These are phyloP conservation scores for Lentinula lateritia DNA, from an alignment of 768 basidiomycete species.

Conservation along the genomic window DNA sequence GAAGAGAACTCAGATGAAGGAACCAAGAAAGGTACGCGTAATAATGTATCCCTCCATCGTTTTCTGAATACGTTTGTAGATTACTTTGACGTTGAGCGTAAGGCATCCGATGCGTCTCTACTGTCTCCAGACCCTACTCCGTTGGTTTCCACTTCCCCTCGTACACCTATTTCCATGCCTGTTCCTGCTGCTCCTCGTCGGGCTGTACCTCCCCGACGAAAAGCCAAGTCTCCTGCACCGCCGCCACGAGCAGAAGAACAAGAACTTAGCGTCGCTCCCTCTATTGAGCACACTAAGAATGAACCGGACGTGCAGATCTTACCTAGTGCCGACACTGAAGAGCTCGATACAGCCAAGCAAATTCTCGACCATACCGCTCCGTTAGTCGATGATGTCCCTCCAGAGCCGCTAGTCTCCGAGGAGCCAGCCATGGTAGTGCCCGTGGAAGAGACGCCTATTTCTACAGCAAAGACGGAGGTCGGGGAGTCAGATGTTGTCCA, in stretches of 20 bases:
- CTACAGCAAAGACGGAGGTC: background rate
- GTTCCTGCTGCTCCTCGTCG: slow-evolving; percentile 70
- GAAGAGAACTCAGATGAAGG: slow-evolving; percentile 1
- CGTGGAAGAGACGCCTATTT: background rate
- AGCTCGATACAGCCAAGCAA: slow-evolving; percentile 9
- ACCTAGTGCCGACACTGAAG: background rate
- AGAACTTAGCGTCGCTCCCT: background rate
- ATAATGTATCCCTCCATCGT: too few species aligned
- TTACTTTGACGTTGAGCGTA: background rate
- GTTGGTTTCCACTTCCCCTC: slow-evolving; percentile 22
- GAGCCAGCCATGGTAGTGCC: background rate
- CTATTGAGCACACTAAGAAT: background rate
- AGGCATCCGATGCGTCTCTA: slow-evolving; percentile 20
- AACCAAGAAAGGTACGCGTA: slow-evolving; percentile 6
- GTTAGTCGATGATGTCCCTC: background rate
- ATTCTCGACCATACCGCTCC: slow-evolving; percentile 8
- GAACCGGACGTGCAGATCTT: background rate
- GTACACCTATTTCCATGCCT: slow-evolving; percentile 58
- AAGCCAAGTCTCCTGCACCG: slow-evolving; percentile 47
- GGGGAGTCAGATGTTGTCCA: background rate
- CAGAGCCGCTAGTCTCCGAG: background rate
- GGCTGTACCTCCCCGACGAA: slow-evolving; percentile 69
- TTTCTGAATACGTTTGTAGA: background rate
- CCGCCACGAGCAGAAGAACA: slow-evolving; percentile 5
- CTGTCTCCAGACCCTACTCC: slow-evolving; percentile 20